Evolutionary conservation across 108 stramenopile species (phyloP), one percentile per base, ranked within the genome.

Genomic region (Skeletonema tropicum): DNA sequence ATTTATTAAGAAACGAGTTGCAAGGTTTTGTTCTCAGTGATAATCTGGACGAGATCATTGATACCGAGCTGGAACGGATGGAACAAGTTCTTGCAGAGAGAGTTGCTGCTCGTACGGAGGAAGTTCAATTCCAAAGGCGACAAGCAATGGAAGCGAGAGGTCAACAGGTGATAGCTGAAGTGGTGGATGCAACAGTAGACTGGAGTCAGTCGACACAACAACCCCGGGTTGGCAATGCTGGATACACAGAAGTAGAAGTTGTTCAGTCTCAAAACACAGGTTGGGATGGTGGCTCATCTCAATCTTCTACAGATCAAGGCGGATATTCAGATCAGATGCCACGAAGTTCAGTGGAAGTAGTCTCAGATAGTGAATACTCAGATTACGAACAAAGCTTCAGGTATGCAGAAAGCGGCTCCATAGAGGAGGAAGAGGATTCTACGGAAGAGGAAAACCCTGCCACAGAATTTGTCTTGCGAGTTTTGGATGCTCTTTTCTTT

Each of bases 341-440:
- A 32, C 21, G 48, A 10, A 79, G 68, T 49, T 59, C 57, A 7
- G 89, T 86, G 10, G 92, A 92, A 71, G 61, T 92, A 42, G 80
- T 90, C 9, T 71, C 88, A 12, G 89, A 92, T 62, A 81, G 82
- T 42, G 92, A 90, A 36, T 88, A 88, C 65, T 87, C 86, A 13
- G 81, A 74, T 17, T 87, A 86, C 15, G 77, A 88, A 49, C 84
- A 84, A 58, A 60, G 66, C 66, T 83, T 86, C 36, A 86, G 75
- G 41, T 66, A 70, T 10, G 85, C 74, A 58, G 83, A 79, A 55
- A 76, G 68, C 13, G 66, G 66, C 39, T 77, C 79, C 30, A 46
- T 59, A 15, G 42, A 45, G 42, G 76, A 80, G 52, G 75, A 80
- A 29, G 84, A 64, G 15, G 76, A 85, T 55, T 23, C 14, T 12